Conservation (phyloP, 306 rosid genomes). For the Dicorynia guianensis region DNA sequence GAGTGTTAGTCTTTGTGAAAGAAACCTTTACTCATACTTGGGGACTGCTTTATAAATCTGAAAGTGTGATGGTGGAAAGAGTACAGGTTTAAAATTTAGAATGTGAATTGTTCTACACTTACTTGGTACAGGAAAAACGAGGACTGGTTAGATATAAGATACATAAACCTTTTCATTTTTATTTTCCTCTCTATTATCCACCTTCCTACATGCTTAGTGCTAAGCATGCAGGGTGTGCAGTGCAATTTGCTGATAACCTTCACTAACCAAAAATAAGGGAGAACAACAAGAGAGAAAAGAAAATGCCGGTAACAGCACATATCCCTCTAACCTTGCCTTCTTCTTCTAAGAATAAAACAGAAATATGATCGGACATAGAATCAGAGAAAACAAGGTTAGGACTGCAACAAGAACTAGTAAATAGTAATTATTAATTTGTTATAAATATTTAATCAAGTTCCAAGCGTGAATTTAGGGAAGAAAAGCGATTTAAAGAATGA, state of each 20-base stretch:
- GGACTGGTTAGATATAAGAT: too few species aligned
- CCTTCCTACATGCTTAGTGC: too few species aligned
- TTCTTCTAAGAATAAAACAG: neutral
- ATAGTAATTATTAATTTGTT: too few species aligned
- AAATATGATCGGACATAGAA: neutral
- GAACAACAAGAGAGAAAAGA: neutral
- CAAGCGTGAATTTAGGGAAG: neutral
- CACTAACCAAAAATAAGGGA: neutral
- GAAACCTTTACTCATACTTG: too few species aligned
- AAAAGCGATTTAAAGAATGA: slow-evolving; percentile 1
- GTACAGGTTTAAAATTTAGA: too few species aligned
- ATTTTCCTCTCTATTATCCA: too few species aligned
- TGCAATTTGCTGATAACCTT: neutral
- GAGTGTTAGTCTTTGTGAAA: too few species aligned
- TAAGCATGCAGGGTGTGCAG: neutral
- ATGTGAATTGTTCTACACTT: too few species aligned
- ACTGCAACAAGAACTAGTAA: neutral
- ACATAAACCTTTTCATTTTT: too few species aligned
- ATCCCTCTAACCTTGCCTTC: neutral
- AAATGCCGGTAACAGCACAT: neutral
- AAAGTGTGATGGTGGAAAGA: too few species aligned
- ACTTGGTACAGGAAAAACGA: too few species aligned
- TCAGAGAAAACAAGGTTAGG: neutral
- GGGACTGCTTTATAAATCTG: too few species aligned
- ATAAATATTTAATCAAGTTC: neutral